Conservation (phyloP, 441 rosid genomes). For the Kokia cookei region DNA sequence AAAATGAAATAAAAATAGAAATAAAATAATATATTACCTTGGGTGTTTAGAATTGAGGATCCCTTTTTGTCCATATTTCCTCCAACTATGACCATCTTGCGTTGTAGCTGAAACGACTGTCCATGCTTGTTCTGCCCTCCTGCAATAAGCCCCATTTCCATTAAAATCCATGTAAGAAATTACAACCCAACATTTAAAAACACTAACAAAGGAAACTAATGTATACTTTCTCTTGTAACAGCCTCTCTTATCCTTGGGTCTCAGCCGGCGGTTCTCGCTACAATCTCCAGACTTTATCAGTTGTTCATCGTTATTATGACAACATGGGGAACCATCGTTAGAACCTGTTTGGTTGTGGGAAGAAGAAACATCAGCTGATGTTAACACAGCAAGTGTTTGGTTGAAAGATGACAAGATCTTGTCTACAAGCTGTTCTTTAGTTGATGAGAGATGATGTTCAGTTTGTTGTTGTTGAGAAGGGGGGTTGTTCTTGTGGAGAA, state of each 20-base stretch:
- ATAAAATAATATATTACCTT: conserved; percentile 27
- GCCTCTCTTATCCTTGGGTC: conserved; percentile 44
- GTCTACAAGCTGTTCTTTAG: conserved; percentile 26
- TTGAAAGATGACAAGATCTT: conserved; percentile 56
- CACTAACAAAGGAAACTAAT: background rate
- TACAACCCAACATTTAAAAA: background rate
- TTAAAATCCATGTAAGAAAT: background rate
- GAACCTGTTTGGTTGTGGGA: conserved; percentile 11
- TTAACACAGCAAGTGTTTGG: conserved; percentile 35
- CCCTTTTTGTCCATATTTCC: conserved; percentile 81
- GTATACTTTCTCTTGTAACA: conserved; percentile 74
- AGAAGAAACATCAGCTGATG: conserved; percentile 7
- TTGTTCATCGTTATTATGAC: background rate
- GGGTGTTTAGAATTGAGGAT: conserved; percentile 66
- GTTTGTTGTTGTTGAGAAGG: background rate
- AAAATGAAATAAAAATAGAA: background rate
- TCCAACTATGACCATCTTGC: conserved; percentile 66
- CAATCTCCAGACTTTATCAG: conserved; percentile 37
- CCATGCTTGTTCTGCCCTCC: conserved; percentile 42
- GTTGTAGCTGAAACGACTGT: conserved; percentile 18
- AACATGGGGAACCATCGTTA: conserved; percentile 21
- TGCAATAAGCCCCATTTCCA: conserved; percentile 15
- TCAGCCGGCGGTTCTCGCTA: conserved; percentile 37
- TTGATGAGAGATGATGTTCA: background rate
- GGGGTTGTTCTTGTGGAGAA: conserved; percentile 15